Evolutionary conservation across 495 filamentous ascomycete genomes (phyloP), one percentile per base, ranked within the genome.

Genomic region (Penicillium daleae): DNA sequence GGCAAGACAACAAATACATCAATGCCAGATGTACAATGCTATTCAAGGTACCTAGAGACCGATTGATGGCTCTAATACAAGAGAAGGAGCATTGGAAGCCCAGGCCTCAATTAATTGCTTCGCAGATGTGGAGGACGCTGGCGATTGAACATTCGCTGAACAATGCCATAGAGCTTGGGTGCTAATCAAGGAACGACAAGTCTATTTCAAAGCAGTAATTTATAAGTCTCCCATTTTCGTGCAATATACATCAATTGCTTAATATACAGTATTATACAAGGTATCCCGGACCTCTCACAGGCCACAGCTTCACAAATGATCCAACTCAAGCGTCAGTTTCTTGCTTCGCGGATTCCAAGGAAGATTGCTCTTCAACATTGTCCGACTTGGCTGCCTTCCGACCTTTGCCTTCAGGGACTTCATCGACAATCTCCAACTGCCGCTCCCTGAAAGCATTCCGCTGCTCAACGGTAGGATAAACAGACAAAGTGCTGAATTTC

Each of bases 381-480:
- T 56, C 50, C 8, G 21, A 33, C 22, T 52, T 32, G 24, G 24
- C 61, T 33, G 35, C 35, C 46, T 52, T 37, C 7, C 29, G n/a
- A 35, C 46, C 29, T 19, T 56, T 48, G 27, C 39, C 9, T 7
- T 35, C 56, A 35, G 24, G 40, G 4, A 13, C 37, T 35, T 46
- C n/a, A 22, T 59, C 40, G 37, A 26, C 29, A 31, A 64, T 12
- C 33, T 61, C 44, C 32, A 40, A 21, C 53, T 56, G 46, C 15
- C 57, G 60, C 24, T 72, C 59, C 0, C 62, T 26, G 29, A 66
- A 72, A 6, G 42, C 63, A n/a, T 57, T 54, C 27, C 60, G 46
- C 57, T 74, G 75, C 22, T 68, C 63, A 5, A 29, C 10, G 4
- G 75, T 74, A 3, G 75, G 71, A 40, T 60, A 57, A 13, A 78